Evolutionary conservation across 2,329 filamentous ascomycete genomes (phyloP), one percentile per base, ranked within the genome.

Genomic region (Tolypocladium pustulatum): DNA sequence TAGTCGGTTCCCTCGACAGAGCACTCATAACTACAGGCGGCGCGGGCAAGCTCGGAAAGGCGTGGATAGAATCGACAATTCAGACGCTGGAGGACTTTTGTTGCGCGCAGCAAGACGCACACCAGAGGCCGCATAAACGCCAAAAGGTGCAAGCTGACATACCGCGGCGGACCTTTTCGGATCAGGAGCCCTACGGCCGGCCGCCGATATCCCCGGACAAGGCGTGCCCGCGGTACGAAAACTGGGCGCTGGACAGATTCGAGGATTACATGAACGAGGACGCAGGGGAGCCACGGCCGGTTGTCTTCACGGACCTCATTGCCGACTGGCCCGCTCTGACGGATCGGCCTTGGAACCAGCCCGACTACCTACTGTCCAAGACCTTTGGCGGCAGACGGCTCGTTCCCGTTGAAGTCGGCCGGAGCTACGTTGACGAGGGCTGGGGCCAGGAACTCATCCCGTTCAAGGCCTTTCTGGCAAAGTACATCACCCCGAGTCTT

Each of bases 391-490:
- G 94, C 0, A 78, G 86, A 37, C 81, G 94, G 13, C 80, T 96
- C 0, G 89, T 97, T 0, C 93, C 93, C 0, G 82, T 97, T 3
- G 92, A 97, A 70, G 72, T 94, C 2, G 93, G 94, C 0, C 79
- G 89, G 54, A 94, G 88, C 67, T 99, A 97, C 68, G 92, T 91
- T 1, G 91, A 96, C 62, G 81, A 83, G 25, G 87, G 80, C 27
- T 97, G 93, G 92, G 85, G 86, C 0, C 93, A 97, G 71, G 82
- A 85, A 58, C 84, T 97, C 32, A 81, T 96, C 55, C 77, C 83
- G 0, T 95, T 97, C 65, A 73, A 76, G 6, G 76, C 86, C 0
- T 96, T 97, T 63, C 75, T 96, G 54, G 64, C 76, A 6, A 71
- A 71, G 0, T 86, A 89, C 67, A 80, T 96, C 60, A 68, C 60